phyloP scores from a whole-genome alignment of 2,329 filamentous ascomycete species.

The Colletotrichum siamense region DNA sequence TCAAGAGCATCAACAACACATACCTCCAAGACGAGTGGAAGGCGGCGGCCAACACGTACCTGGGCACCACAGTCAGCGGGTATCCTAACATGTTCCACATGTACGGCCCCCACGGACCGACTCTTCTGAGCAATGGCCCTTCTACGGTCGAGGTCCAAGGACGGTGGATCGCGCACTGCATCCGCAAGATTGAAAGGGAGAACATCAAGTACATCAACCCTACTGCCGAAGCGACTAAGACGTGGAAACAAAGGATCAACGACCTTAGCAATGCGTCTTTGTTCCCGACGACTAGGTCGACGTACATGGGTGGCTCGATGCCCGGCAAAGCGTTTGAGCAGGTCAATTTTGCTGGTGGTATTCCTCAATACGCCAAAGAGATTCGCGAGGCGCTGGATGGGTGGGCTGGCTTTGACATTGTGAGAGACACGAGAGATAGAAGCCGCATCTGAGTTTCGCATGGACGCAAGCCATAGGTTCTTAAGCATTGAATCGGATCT shows the following conservation, averaged over 20 bases:
- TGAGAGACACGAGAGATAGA: constrained; percentile 6
- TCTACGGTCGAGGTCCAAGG: constrained; percentile 60
- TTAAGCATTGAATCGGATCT: neutral
- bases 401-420: constrained; percentile 40
- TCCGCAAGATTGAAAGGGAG: constrained; percentile 52
- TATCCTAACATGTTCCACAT: constrained; percentile 59
- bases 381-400: constrained; percentile 37
- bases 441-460: neutral
- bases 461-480: neutral
- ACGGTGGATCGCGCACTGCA: constrained; percentile 57
- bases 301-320: constrained; percentile 62
- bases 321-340: constrained; percentile 49
- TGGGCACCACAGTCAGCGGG: constrained; percentile 47
- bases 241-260: constrained; percentile 56
- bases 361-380: constrained; percentile 37
- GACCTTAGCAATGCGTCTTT: constrained; percentile 50
- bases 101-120: constrained; percentile 64
- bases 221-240: constrained; percentile 44
- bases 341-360: constrained; percentile 45
- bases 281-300: constrained; percentile 54
- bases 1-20: constrained; percentile 42
- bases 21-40: constrained; percentile 49
- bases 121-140: constrained; percentile 61
- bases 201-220: constrained; percentile 57
- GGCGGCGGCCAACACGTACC: constrained; percentile 45